These are phyloP conservation scores for Candida sp. DNA, from an alignment of 1,139 yeast genomes.

Conservation along the genomic window DNA sequence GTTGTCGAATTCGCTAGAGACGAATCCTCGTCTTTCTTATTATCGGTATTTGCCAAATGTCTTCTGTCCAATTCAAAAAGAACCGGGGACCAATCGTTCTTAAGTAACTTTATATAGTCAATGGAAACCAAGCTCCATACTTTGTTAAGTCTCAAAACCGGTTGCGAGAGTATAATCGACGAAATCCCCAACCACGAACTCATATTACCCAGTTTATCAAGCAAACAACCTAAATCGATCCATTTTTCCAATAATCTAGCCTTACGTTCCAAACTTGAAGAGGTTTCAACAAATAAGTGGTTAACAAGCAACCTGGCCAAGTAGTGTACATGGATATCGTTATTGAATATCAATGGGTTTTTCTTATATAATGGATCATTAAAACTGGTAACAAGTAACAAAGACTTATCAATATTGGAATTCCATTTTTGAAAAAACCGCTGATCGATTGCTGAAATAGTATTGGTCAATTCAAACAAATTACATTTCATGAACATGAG, in stretches of 20 bases:
- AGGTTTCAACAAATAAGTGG: slow-evolving; percentile 58
- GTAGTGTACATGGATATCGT: slow-evolving; percentile 67
- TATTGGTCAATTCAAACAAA: slow-evolving; percentile 48
- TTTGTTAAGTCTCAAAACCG: slow-evolving; percentile 67
- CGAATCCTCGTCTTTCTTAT: slow-evolving; percentile 13
- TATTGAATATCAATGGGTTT: slow-evolving; percentile 60
- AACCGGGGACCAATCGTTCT: slow-evolving; percentile 92
- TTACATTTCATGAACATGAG: slow-evolving; percentile 40
- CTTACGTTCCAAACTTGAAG: slow-evolving; percentile 37
- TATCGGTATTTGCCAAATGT: slow-evolving; percentile 40
- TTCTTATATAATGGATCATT: slow-evolving; percentile 37
- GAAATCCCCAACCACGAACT: slow-evolving; percentile 95
- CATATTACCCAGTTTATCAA: slow-evolving; percentile 87
- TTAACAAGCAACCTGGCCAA: slow-evolving; percentile 67
- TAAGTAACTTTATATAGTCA: slow-evolving; percentile 57
- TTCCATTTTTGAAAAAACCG: slow-evolving; percentile 67
- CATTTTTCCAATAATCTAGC: slow-evolving; percentile 75
- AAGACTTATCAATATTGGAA: slow-evolving; percentile 54
- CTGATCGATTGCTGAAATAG: slow-evolving; percentile 55
- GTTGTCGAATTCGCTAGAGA: slow-evolving; percentile 13
- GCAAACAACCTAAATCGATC: slow-evolving; percentile 78
- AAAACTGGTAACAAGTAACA: slow-evolving; percentile 30
- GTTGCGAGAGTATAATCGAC: slow-evolving; percentile 77
- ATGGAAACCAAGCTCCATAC: slow-evolving; percentile 77
- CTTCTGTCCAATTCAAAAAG: slow-evolving; percentile 85